Percentiles rank a stretch among this genome's conserved stretches.
Conservation (phyloP, 139 green algal species). For the Deuterostichococcus epilithicus region DNA sequence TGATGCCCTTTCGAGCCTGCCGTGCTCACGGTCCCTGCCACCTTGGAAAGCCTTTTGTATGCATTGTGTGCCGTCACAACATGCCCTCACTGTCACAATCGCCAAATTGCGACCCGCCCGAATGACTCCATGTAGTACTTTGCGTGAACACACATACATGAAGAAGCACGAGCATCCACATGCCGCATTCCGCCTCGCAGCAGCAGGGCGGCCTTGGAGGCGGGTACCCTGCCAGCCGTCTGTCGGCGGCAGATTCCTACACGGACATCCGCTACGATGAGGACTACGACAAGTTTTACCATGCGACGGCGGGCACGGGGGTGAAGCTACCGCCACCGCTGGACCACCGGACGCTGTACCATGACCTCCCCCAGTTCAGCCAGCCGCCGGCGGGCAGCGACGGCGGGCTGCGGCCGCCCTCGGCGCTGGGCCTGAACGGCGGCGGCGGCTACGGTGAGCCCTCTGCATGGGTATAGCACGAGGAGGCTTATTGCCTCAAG, state of each 20-base stretch:
- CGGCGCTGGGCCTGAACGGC: background rate
- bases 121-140: background rate
- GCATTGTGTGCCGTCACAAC: too few relatives aligned
- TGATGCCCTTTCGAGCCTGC: background rate
- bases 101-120: background rate
- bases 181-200: background rate
- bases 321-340: conserved; percentile 79
- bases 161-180: background rate
- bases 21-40: too few relatives aligned
- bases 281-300: conserved; percentile 78
- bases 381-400: conserved; percentile 2
- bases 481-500: too few relatives aligned
- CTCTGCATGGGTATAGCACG: too few relatives aligned
- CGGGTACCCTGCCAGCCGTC: conserved; percentile 5
- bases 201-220: conserved; percentile 12
- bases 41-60: too few relatives aligned
- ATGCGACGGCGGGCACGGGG: conserved; percentile 47
- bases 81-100: too few relatives aligned
- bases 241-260: conserved; percentile 22
- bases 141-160: background rate
- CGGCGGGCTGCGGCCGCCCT: background rate
- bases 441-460: background rate
- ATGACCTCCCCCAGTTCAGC: conserved; percentile 50
- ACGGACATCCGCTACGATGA: conserved; percentile 81
- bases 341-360: conserved; percentile 69